These are phyloP conservation scores for Tolypocladium cylindrosporum DNA, from an alignment of 2,329 filamentous ascomycete genomes.

Conservation along the genomic window DNA sequence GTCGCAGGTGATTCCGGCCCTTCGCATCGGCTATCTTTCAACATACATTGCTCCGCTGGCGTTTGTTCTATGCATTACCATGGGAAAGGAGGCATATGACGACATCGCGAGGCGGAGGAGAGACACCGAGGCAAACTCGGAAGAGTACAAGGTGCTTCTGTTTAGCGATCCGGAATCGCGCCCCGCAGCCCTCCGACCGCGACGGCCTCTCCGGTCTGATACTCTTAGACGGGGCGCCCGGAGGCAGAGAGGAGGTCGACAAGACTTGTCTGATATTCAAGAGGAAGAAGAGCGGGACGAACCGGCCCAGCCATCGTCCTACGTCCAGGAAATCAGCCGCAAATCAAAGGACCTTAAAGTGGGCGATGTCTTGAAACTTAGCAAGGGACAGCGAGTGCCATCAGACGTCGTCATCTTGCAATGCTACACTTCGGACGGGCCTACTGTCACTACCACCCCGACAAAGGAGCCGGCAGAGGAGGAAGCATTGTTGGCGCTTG, in stretches of 20 bases:
- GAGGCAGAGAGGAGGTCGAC: constrained; percentile 17
- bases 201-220: constrained; percentile 34
- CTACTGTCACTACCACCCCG: constrained; percentile 12
- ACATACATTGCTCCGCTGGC: constrained; percentile 89
- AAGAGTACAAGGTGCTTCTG: constrained; percentile 69
- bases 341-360: constrained; percentile 85
- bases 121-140: constrained; percentile 90
- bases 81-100: constrained; percentile 92
- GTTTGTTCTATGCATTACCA: constrained; percentile 83
- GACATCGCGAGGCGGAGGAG: constrained; percentile 78
- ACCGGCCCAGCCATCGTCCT: constrained; percentile 31
- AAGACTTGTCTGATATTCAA: constrained; percentile 51
- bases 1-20: constrained; percentile 80
- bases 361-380: constrained; percentile 87
- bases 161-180: constrained; percentile 49
- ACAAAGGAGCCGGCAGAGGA: constrained; percentile 23
- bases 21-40: constrained; percentile 88
- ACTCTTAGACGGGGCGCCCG: constrained; percentile 18
- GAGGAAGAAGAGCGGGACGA: constrained; percentile 53
- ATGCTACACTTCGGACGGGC: constrained; percentile 54
- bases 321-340: constrained; percentile 58
- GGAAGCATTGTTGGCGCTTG: constrained; percentile 32
- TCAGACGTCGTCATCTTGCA: constrained; percentile 92
- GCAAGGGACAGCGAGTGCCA: constrained; percentile 85
- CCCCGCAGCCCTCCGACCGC: constrained; percentile 27